Percentiles rank a stretch among this genome's conserved stretches.
phyloP scores from a whole-genome alignment of 2,329 filamentous ascomycete genomes.

The Cercospora zeae-maydis region DNA sequence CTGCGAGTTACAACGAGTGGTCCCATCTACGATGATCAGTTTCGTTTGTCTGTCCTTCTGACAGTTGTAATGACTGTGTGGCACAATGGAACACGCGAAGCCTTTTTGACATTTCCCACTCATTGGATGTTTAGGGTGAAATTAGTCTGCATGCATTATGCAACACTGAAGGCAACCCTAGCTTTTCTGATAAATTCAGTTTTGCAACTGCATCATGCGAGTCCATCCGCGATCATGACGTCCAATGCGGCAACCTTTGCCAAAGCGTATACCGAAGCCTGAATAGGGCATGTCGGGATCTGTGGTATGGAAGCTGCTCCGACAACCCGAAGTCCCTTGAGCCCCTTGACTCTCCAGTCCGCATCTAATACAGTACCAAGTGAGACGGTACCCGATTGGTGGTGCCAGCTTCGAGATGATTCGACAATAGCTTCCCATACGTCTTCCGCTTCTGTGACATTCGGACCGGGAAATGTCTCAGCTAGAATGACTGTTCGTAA shows the following conservation, averaged over 20 bases:
- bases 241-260: conserved; percentile 59
- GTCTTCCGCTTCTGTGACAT: conserved; percentile 14
- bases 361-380: conserved; percentile 16
- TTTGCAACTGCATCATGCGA: no score
- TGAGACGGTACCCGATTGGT: conserved; percentile 14
- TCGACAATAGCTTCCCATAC: conserved; percentile 16
- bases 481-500: background rate
- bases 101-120: no score
- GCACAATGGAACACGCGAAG: no score
- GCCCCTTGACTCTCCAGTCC: conserved; percentile 15
- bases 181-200: no score
- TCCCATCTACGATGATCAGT: no score
- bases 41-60: no score
- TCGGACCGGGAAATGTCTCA: conserved; percentile 13
- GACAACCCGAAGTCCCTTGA: conserved; percentile 19
- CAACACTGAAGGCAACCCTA: no score
- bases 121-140: no score
- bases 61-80: no score
- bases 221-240: conserved; percentile 37
- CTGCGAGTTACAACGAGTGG: no score
- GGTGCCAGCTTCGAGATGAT: conserved; percentile 8
- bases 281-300: conserved; percentile 13
- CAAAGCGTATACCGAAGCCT: conserved; percentile 14
- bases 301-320: conserved; percentile 19
- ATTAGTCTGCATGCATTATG: no score